Base-by-base conservation (phyloP, 768 basidiomycete genomes). In the Rhizopogon vinicolor region DNA sequence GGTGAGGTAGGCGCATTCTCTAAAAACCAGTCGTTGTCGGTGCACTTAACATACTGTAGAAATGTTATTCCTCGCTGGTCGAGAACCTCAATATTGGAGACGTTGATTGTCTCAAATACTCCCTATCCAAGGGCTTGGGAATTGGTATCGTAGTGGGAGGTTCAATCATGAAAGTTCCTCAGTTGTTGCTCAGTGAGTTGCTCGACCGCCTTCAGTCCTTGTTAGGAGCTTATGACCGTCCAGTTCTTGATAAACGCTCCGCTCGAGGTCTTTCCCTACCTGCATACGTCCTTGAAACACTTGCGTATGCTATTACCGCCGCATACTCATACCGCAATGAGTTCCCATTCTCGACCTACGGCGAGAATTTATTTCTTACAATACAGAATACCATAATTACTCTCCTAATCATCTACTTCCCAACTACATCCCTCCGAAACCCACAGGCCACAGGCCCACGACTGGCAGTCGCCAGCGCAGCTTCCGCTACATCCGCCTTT, bases 301-400 rank as follows among this genome's bases (percentile, higher is more conserved):
- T 91, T 29, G 82, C 91, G 0, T 97, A 97, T 63, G 89, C 87
- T 28, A 94, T 99, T 63, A 93, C 86, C 0, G 81, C 94, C 28
- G 84, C 85, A 10, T 99, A 98, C 72, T 88, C 94, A 2, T 84
- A 83, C 63, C 79, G 93, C 22, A 88, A 92, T 65, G 70, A 76
- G 22, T 98, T 95, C 72, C 93, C 97, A 0, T 97, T 98, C 78
- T 93, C 91, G 18, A 98, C 97, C 0, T 99, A 98, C 57, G 97
- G 97, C 65, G 97, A 99, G 72, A 98, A 96, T 76, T 68, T 94
- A 54, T 98, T 98, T 83, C 80, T 98, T 48, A 86, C 91, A 31
- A 65, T 93, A 56, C 93, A 96, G 72, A 93, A 96, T 75, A 76
- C 87, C 62, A 58, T 90, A 73, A 93, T 98, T 68, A 93, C 92